Evolutionary conservation across 305 asterid species (phyloP).

Genomic region (Plantago lanceolata): DNA sequence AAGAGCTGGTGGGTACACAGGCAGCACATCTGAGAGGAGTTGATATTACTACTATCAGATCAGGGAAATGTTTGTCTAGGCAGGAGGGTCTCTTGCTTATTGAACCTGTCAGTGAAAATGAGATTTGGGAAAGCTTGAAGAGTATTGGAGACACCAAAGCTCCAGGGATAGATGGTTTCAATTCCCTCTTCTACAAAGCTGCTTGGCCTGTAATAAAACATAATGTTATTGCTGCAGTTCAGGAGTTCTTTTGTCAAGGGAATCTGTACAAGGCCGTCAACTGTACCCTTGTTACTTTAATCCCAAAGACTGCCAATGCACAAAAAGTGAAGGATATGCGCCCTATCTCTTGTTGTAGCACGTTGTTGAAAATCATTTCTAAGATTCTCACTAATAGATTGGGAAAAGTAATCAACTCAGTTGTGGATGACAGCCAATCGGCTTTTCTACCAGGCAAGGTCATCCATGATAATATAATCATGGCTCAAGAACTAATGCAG

Average conservation of each 20-base stretch:
- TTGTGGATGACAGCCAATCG: not conserved
- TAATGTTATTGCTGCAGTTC: not conserved
- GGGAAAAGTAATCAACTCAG: not conserved
- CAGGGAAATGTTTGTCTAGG: not conserved
- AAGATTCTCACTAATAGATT: not conserved
- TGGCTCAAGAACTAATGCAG: not conserved
- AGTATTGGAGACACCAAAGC: not conserved
- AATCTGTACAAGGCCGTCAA: not conserved
- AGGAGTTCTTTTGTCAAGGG: not conserved
- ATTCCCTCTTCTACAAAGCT: not conserved
- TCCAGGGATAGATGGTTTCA: not conserved
- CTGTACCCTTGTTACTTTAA: not conserved
- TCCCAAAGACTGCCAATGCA: not conserved
- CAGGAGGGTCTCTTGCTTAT: not conserved
- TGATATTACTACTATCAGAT: not conserved
- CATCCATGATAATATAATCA: not conserved
- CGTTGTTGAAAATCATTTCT: not conserved
- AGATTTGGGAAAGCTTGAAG: not conserved
- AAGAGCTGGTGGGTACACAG: too few species aligned
- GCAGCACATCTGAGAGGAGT: too few species aligned
- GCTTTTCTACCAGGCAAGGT: not conserved
- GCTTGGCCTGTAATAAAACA: not conserved
- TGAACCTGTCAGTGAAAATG: not conserved
- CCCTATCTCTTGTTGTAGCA: not conserved
- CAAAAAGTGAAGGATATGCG: not conserved